phyloP scores from a whole-genome alignment of 1,284 basidiomycete genomes.

The Cystobasidium pallidum region DNA sequence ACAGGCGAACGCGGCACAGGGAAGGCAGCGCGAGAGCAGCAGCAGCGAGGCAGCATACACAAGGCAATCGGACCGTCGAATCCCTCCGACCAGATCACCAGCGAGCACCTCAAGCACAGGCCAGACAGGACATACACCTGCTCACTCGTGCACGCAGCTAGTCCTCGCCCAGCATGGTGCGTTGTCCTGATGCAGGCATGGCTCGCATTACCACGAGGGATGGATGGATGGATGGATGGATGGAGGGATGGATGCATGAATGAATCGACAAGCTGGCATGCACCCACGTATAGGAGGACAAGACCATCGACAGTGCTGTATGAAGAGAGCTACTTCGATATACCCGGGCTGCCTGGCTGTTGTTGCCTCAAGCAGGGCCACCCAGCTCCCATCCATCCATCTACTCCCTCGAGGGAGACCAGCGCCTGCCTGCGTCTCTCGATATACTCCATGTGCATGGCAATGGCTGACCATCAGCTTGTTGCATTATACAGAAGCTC shows the following conservation, averaged over 20 bases:
- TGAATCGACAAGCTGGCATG: neutral
- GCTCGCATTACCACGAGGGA: too few species aligned
- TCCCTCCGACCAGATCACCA: neutral
- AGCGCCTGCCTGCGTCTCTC: too few species aligned
- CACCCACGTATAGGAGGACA: neutral
- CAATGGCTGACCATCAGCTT: neutral
- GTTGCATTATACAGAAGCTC: constrained; percentile 73
- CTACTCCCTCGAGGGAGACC: too few species aligned
- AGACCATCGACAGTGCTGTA: neutral
- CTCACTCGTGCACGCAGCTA: neutral
- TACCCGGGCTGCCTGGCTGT: too few species aligned
- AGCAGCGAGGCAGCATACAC: neutral
- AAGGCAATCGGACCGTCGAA: neutral
- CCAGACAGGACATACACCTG: too few species aligned
- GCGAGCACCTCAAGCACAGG: constrained; percentile 5
- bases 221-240: too few species aligned
- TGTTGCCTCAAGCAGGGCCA: too few species aligned
- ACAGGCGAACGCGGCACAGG: too few species aligned
- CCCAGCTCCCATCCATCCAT: too few species aligned
- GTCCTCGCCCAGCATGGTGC: constrained; percentile 19
- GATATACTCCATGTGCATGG: too few species aligned
- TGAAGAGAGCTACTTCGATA: neutral
- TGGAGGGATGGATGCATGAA: too few species aligned
- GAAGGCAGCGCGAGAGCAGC: neutral
- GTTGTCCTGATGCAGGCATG: neutral